Percentiles rank a stretch among this genome's conserved stretches.
phyloP scores from a whole-genome alignment of 2,329 filamentous ascomycete species.

The Colletotrichum sansevieriae region DNA sequence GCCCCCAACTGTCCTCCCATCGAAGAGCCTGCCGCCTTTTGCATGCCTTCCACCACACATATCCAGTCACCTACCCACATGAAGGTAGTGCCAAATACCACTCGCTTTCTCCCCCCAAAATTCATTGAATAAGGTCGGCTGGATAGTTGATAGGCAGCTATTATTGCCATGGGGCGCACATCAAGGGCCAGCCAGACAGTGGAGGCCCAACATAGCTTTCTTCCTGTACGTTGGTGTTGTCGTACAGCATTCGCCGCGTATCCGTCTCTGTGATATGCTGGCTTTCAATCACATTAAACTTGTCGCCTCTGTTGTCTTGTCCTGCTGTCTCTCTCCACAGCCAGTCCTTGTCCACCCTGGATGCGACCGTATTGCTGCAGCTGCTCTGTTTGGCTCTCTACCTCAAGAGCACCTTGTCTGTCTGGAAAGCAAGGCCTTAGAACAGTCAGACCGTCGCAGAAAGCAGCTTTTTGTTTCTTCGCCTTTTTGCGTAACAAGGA shows the following conservation, averaged over 20 bases:
- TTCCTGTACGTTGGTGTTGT: slow-evolving; percentile 14
- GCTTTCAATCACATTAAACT: neutral
- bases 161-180: neutral
- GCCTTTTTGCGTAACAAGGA: too few species aligned
- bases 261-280: neutral
- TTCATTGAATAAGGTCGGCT: too few species aligned
- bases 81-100: too few species aligned
- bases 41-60: too few species aligned
- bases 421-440: neutral
- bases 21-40: too few species aligned
- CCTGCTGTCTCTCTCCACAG: too few species aligned
- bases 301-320: slow-evolving; percentile 6
- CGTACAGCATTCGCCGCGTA: slow-evolving; percentile 17
- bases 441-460: too few species aligned
- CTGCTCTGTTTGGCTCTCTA: slow-evolving; percentile 10
- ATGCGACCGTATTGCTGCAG: slow-evolving; percentile 15
- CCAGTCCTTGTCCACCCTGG: slow-evolving; percentile 20
- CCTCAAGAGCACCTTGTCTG: neutral
- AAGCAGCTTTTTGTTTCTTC: too few species aligned
- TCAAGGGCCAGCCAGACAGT: neutral
- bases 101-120: too few species aligned
- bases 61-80: too few species aligned
- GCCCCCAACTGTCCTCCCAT: too few species aligned
- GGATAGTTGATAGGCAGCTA: too few species aligned
- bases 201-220: neutral